phyloP scores from a whole-genome alignment of 352 stramenopile species.

The Phytophthora quininea region DNA sequence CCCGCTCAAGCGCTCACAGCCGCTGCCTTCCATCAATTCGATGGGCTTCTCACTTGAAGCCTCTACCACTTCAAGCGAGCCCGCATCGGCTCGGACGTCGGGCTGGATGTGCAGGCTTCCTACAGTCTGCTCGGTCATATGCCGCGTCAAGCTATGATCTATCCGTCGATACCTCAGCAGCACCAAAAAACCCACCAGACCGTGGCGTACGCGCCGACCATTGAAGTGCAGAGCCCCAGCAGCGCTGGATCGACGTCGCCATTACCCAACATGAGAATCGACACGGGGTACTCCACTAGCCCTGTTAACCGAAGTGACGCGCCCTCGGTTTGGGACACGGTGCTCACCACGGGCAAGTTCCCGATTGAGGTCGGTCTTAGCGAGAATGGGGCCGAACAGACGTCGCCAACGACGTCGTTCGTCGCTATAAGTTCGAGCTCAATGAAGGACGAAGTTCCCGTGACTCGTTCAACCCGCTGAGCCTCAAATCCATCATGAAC shows the following conservation, averaged over 20 bases:
- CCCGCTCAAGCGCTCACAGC: constrained; percentile 29
- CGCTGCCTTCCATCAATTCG: constrained; percentile 45
- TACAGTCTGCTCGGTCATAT: constrained; percentile 36
- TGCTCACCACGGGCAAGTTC: constrained; percentile 65
- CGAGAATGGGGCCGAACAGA: constrained; percentile 25
- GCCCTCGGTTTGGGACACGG: constrained; percentile 70
- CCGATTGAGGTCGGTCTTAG: constrained; percentile 65
- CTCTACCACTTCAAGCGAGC: constrained; percentile 36
- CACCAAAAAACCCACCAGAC: constrained; percentile 13
- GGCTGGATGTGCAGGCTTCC: constrained; percentile 36
- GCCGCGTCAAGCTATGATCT: constrained; percentile 39
- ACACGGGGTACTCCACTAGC: constrained; percentile 8
- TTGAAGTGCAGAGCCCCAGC: constrained; percentile 23
- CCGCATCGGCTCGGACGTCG: constrained; percentile 41
- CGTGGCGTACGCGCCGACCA: constrained; percentile 13
- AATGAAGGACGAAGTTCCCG: constrained; percentile 39
- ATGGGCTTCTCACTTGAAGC: constrained; percentile 45
- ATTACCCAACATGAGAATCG: constrained; percentile 1
- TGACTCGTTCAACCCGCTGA: constrained; percentile 64
- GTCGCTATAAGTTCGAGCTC: constrained; percentile 24
- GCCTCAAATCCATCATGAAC: constrained; percentile 82
- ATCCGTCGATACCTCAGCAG: constrained; percentile 26
- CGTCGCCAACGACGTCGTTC: constrained; percentile 15
- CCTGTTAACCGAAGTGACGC: constrained; percentile 12
- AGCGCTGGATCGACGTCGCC: constrained; percentile 25